Evolutionary conservation across 805 yeast species (phyloP).

Genomic region (Starmerella bombicola): DNA sequence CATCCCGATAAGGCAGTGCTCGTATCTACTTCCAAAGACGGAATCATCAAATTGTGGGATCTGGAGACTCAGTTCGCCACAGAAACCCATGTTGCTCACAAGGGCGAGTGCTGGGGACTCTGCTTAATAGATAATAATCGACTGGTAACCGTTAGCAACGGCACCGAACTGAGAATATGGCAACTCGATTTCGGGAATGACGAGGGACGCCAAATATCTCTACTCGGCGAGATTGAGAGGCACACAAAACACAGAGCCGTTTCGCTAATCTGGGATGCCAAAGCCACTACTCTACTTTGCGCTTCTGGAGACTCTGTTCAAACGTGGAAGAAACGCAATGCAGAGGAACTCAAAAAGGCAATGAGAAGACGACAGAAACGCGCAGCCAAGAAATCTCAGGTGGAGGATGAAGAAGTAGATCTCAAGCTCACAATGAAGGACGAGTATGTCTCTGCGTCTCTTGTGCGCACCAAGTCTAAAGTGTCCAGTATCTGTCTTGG

Average conservation of each 20-base stretch:
- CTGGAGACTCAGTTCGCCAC: slow-evolving; percentile 75
- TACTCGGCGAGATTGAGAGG: slow-evolving; percentile 57
- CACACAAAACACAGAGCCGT: slow-evolving; percentile 30
- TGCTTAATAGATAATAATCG: slow-evolving; percentile 31
- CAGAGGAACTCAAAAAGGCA: slow-evolving; percentile 69
- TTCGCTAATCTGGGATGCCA: slow-evolving; percentile 5
- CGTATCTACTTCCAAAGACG: slow-evolving; percentile 74
- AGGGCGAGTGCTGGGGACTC: slow-evolving; percentile 81
- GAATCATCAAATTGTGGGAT: slow-evolving; percentile 88
- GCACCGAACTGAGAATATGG: slow-evolving; percentile 80
- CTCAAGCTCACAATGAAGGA: slow-evolving; percentile 22
- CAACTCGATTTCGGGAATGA: slow-evolving; percentile 42
- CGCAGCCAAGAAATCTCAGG: slow-evolving; percentile 47
- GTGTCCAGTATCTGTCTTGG: slow-evolving; percentile 27
- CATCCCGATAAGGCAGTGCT: slow-evolving; percentile 52
- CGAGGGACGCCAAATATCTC: slow-evolving; percentile 43
- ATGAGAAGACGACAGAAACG: slow-evolving; percentile 65
- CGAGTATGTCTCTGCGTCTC: slow-evolving; percentile 53
- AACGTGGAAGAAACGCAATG: slow-evolving; percentile 59
- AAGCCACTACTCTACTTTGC: slow-evolving; percentile 8
- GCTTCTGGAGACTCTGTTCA: slow-evolving; percentile 79
- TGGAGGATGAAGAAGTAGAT: slow-evolving; percentile 29
- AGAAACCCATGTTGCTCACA: slow-evolving; percentile 88
- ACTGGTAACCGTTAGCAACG: slow-evolving; percentile 62
- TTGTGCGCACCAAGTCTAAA: slow-evolving; percentile 38